A percentile compares a stretch with the other conserved stretches of the same genome.
These are phyloP conservation scores for Flaveria sonorensis DNA, from an alignment of 129 eudicot genomes.

Conservation along the genomic window DNA sequence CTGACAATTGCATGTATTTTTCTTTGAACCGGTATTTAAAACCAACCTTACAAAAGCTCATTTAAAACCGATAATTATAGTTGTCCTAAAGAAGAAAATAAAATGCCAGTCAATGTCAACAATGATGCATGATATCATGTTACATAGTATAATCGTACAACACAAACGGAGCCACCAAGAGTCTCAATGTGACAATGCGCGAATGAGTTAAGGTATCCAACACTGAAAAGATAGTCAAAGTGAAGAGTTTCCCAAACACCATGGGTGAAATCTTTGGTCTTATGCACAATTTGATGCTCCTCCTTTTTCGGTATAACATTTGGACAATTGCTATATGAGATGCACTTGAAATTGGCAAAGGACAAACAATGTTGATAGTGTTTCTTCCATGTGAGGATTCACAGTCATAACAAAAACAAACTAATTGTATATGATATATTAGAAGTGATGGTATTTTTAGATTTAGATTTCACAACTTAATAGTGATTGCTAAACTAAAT, in stretches of 20 bases:
- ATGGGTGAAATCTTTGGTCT: conserved; percentile 47
- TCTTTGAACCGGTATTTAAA: too few species aligned
- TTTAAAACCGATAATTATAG: neutral
- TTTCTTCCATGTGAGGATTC: conserved; percentile 47
- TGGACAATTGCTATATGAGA: conserved; percentile 38
- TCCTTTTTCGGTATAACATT: conserved; percentile 33
- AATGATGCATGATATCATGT: neutral
- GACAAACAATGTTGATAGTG: conserved; percentile 46
- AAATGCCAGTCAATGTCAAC: neutral
- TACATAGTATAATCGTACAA: neutral
- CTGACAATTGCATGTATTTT: too few species aligned
- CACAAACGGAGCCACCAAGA: too few species aligned
- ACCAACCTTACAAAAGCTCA: neutral
- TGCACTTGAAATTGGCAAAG: conserved; percentile 31
- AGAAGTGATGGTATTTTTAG: neutral
- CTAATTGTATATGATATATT: too few species aligned
- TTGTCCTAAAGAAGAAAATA: neutral
- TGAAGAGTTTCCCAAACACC: conserved; percentile 33
- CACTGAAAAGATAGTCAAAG: conserved; percentile 35
- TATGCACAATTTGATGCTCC: conserved; percentile 40
- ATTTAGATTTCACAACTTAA: neutral
- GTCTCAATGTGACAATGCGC: neutral
- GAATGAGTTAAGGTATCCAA: conserved; percentile 29
- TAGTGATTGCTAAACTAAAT: neutral
- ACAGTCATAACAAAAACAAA: neutral